A percentile compares a stretch with the other conserved stretches of the same genome.
Evolutionary conservation across 1,139 yeast species (phyloP).

Genomic region (Candida sojae): DNA sequence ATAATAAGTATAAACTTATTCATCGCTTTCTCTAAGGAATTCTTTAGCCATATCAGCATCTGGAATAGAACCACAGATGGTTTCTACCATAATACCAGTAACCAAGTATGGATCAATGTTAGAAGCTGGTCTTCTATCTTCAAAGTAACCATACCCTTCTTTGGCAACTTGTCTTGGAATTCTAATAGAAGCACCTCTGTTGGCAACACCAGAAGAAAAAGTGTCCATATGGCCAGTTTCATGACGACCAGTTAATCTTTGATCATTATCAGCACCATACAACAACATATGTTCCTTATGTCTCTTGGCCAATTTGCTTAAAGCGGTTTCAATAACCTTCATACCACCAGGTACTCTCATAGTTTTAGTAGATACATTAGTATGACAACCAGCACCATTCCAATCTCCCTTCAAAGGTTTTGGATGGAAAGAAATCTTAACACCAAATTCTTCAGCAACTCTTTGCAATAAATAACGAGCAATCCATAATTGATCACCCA

Average conservation of each 20-base stretch:
- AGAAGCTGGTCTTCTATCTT: slow-evolving; percentile 99
- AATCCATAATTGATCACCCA: slow-evolving; percentile 98
- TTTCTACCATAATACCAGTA: slow-evolving; percentile 97
- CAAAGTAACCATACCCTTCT: slow-evolving; percentile 97
- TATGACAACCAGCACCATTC: slow-evolving; percentile 99
- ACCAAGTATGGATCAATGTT: slow-evolving; percentile 98
- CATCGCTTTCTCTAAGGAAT: slow-evolving; percentile 67
- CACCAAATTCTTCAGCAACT: slow-evolving; percentile 98
- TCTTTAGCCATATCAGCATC: slow-evolving; percentile 95
- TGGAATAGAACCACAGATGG: slow-evolving; percentile 92
- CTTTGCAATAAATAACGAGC: slow-evolving; percentile 91
- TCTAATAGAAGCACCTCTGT: slow-evolving; percentile 99
- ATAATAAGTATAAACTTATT: slow-evolving; percentile 1
- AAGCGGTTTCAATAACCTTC: slow-evolving; percentile 89
- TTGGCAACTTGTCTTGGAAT: slow-evolving; percentile 98
- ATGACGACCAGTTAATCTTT: slow-evolving; percentile 96
- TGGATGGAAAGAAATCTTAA: slow-evolving; percentile 98
- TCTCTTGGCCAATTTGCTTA: slow-evolving; percentile 92
- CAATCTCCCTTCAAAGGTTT: slow-evolving; percentile 98
- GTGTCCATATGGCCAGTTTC: slow-evolving; percentile 94
- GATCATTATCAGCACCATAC: slow-evolving; percentile 93
- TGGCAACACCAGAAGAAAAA: slow-evolving; percentile 97
- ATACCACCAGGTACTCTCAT: slow-evolving; percentile 98
- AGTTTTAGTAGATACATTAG: slow-evolving; percentile 88
- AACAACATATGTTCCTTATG: slow-evolving; percentile 95